Evolutionary conservation across 1,284 basidiomycete genomes (phyloP).

Genomic region (Calocybe gambosa): DNA sequence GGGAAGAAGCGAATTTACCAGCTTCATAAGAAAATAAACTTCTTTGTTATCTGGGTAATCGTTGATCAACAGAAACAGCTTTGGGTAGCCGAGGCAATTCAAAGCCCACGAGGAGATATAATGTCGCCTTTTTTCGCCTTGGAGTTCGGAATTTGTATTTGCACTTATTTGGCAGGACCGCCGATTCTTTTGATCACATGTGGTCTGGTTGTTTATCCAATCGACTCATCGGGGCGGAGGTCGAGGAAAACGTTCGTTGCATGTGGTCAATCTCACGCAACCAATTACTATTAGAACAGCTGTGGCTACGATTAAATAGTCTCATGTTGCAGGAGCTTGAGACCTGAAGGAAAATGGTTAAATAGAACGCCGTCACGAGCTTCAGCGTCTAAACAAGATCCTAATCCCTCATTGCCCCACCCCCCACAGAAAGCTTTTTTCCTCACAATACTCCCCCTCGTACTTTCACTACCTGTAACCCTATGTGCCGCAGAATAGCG

Average conservation of each 20-base stretch:
- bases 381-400: conserved; percentile 5
- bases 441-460: conserved; percentile 1
- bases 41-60: conserved; percentile 8
- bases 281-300: conserved; percentile 19
- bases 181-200: conserved; percentile 18
- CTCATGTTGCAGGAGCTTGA: conserved; percentile 19
- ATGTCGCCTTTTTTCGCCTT: conserved; percentile 7
- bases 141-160: conserved; percentile 10
- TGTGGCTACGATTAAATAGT: conserved; percentile 22
- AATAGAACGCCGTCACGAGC: conserved; percentile 14
- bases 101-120: conserved; percentile 9
- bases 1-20: not conserved
- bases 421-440: not conserved
- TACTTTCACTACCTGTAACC: not conserved
- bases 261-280: conserved; percentile 24
- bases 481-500: conserved; percentile 55
- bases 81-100: conserved; percentile 4
- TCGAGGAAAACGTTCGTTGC: conserved; percentile 21
- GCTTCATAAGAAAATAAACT: not conserved
- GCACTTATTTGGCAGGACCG: not conserved
- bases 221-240: conserved; percentile 27
- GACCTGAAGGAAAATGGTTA: conserved; percentile 17
- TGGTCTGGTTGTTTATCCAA: conserved; percentile 9
- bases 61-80: not conserved
- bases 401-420: conserved; percentile 6